A percentile compares a stretch with the other conserved stretches of the same genome.
phyloP scores from a whole-genome alignment of 345 rosid species.

The Ceriops tagal region DNA sequence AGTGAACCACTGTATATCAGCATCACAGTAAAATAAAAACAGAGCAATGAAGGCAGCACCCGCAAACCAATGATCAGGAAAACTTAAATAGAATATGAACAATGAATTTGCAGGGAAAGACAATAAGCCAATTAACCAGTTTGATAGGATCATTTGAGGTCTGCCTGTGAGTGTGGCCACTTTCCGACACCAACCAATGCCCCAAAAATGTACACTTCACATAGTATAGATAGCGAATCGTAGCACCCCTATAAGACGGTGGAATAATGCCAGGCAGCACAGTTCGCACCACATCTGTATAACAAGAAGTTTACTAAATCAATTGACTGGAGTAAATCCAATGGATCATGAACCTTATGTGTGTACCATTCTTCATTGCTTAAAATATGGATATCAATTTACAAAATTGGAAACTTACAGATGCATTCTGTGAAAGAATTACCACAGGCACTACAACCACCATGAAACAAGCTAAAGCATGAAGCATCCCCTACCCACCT shows the following conservation, averaged over 20 bases:
- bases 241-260: constrained; percentile 82
- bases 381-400: background rate
- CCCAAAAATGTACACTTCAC: constrained; percentile 56
- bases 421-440: background rate
- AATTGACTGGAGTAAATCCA: background rate
- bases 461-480: background rate
- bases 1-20: background rate
- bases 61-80: too few species aligned
- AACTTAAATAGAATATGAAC: constrained; percentile 3
- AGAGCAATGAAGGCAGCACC: background rate
- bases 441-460: background rate
- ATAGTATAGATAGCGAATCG: constrained; percentile 83
- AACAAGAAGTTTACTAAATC: constrained; percentile 7
- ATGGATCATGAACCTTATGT: background rate
- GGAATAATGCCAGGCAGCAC: constrained; percentile 70
- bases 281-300: constrained; percentile 68
- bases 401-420: background rate
- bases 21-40: background rate
- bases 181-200: constrained; percentile 64
- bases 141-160: constrained; percentile 43
- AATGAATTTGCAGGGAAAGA: constrained; percentile 9
- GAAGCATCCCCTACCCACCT: background rate
- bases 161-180: constrained; percentile 44
- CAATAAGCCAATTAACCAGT: constrained; percentile 55
- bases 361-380: background rate